Percentiles rank a stretch among this genome's conserved stretches.
These are phyloP conservation scores for Apiospora hydei DNA, from an alignment of 2,329 filamentous ascomycete genomes.

Conservation along the genomic window DNA sequence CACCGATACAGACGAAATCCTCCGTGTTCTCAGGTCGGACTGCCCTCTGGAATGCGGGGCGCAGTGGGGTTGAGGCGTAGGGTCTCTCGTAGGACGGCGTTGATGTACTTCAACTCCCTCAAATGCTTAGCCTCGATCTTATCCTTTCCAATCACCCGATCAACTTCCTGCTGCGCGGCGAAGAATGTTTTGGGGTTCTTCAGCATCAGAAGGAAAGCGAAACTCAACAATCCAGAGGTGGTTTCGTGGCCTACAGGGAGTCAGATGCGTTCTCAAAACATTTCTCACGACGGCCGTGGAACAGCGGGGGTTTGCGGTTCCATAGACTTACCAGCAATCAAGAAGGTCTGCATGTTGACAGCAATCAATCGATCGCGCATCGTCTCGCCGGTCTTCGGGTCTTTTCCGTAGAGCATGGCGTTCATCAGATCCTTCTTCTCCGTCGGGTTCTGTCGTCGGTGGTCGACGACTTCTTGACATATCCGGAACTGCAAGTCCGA, in stretches of 20 bases:
- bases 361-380: constrained; percentile 55
- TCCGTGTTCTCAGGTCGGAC: constrained; percentile 64
- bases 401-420: constrained; percentile 58
- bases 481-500: constrained; percentile 50
- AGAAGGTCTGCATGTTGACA: constrained; percentile 61
- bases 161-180: constrained; percentile 73
- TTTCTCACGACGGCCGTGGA: not conserved
- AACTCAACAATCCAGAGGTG: constrained; percentile 71
- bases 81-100: constrained; percentile 64
- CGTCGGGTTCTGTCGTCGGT: constrained; percentile 50
- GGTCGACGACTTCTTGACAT: constrained; percentile 53
- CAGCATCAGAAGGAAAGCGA: constrained; percentile 69
- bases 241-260: constrained; percentile 77
- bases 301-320: not conserved
- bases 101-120: constrained; percentile 69
- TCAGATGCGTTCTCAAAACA: constrained; percentile 17
- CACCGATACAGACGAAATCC: constrained; percentile 63
- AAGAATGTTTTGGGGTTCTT: constrained; percentile 66
- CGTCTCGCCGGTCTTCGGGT: constrained; percentile 57
- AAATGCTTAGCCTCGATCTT: constrained; percentile 68
- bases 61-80: constrained; percentile 59
- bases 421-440: constrained; percentile 60
- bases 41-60: constrained; percentile 49
- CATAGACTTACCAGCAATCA: constrained; percentile 52
- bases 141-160: constrained; percentile 66